Conservation (phyloP, 1,139 yeast species). For the Hansenula sp. region DNA sequence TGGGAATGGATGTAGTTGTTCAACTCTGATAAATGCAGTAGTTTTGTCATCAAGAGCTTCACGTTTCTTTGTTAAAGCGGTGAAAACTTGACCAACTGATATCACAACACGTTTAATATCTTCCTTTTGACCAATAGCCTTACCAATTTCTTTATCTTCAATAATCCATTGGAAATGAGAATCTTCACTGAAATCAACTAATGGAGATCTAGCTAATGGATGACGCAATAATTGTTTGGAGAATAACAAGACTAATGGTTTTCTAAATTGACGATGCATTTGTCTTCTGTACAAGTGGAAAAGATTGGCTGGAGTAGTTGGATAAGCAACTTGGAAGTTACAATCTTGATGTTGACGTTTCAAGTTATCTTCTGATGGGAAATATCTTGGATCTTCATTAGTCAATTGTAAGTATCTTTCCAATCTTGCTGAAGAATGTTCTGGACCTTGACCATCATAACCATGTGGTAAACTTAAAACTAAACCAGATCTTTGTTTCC, state of each 20-base stretch:
- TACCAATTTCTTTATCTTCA: conserved; percentile 56
- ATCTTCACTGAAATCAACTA: conserved; percentile 85
- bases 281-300: conserved; percentile 98
- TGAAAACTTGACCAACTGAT: conserved; percentile 90
- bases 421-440: conserved; percentile 96
- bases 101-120: conserved; percentile 86
- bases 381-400: conserved; percentile 91
- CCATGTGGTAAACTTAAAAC: conserved; percentile 97
- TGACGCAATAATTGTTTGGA: conserved; percentile 95
- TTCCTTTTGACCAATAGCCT: conserved; percentile 55
- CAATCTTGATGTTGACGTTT: conserved; percentile 98
- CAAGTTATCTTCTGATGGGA: conserved; percentile 86
- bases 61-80: conserved; percentile 89
- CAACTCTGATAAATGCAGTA: conserved; percentile 86
- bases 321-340: conserved; percentile 97
- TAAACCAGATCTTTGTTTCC: conserved; percentile 98
- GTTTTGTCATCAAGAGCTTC: conserved; percentile 67
- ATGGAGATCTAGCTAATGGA: conserved; percentile 88
- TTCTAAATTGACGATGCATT: conserved; percentile 99
- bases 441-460: conserved; percentile 99
- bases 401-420: conserved; percentile 96
- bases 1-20: conserved; percentile 99
- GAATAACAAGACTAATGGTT: conserved; percentile 85
- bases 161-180: conserved; percentile 94
- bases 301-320: conserved; percentile 94